Evolutionary conservation across 805 yeast species (phyloP), one percentile per base, ranked within the genome.

Genomic region (Candida rishiriensis): DNA sequence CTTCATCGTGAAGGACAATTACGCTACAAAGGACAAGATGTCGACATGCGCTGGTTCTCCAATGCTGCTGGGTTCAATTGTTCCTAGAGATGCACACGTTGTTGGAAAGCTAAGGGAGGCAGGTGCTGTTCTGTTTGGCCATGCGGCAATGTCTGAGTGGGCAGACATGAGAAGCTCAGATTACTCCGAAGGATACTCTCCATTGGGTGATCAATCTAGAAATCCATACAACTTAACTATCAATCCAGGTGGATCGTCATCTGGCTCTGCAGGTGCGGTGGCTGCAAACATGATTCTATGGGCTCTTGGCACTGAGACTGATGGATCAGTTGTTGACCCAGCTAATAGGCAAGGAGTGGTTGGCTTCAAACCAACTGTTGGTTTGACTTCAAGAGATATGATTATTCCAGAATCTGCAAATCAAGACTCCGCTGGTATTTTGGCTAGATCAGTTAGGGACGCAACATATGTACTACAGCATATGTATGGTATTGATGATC

Each of bases 351-450:
- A 59, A 41, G 63, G 59, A 38, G 38, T 56, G 34, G 61, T 59
- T 36, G 62, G 63, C 11, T 47, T 58, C 34, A 59, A 58, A 32
- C 63, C 63, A 17, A 59, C 63, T 5, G 61, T 59, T 18, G 64
- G 64, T 15, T 43, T 59, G 18, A 59, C 63, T 30, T 58, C 62
- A 3, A 51, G 63, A 44, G 51, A 51, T 36, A 60, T 60, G 18
- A 55, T 58, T 18, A 52, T 59, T 42, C 64, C 64, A 21, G 63
- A 59, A 46, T 56, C 61, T 10, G 59, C 57, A 35, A 59, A 59
- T 42, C 63, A 58, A 41, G 63, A 59, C 42, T 41, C 56, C 8
- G 49, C 63, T 1, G 63, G 64, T 10, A 56, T 62, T 8, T 46
- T 55, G 29, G 60, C 63, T 13, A 55, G 63, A 47, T 53, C 62